Percentiles rank a stretch among this genome's conserved stretches.
Conservation (phyloP, 2,329 filamentous ascomycete species). For the Stagonosporopsis chrysanthemi region DNA sequence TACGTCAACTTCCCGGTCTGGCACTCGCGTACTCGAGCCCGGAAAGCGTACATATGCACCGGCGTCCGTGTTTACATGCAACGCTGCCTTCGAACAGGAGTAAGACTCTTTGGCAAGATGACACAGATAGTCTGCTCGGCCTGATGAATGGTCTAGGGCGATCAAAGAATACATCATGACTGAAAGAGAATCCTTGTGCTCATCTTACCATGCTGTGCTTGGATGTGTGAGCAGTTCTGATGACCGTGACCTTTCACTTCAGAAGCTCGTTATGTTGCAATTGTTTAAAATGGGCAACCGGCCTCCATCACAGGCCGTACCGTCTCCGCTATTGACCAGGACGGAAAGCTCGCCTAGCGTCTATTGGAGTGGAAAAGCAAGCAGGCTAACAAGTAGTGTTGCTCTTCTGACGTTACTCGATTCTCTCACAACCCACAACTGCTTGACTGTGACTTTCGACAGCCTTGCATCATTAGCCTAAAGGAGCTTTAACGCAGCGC, state of each 20-base stretch:
- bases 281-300: too few relatives aligned
- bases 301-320: too few relatives aligned
- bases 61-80: constrained; percentile 2
- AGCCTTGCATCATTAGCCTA: neutral
- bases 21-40: constrained; percentile 8
- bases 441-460: too few relatives aligned
- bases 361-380: too few relatives aligned
- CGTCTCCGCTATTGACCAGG: too few relatives aligned
- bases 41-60: neutral
- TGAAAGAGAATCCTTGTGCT: neutral
- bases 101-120: constrained; percentile 7
- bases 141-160: constrained; percentile 1
- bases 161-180: constrained; percentile 15
- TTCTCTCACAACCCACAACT: too few relatives aligned
- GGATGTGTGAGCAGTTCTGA: neutral
- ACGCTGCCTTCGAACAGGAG: constrained; percentile 1
- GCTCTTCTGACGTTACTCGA: neutral
- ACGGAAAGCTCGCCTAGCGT: too few relatives aligned
- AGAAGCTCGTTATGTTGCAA: too few relatives aligned
- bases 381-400: neutral
- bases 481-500: neutral
- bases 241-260: too few relatives aligned
- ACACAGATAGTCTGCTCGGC: constrained; percentile 9
- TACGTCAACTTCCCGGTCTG: constrained; percentile 18
- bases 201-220: neutral